Base-by-base conservation (phyloP, 2,329 filamentous ascomycete genomes). In the Mycogone perniciosa region DNA sequence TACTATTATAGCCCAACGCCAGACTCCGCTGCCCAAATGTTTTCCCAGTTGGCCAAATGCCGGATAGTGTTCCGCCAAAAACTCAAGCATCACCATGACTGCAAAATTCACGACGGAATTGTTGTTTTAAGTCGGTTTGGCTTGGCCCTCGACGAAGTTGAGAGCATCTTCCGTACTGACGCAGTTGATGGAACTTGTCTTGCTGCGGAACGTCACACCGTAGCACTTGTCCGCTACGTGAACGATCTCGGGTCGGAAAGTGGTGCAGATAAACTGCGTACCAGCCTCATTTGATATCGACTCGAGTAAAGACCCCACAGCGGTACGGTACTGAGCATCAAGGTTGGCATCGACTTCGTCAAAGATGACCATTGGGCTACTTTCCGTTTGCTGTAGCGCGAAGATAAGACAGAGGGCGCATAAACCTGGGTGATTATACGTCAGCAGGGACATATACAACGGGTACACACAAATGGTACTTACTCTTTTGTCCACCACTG, bases 301-400 rank as follows among this genome's bases (percentile, higher is more conserved):
- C 63, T 92, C 77, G 26, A 99, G 78, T 73, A 97, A 88, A 51
- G 88, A 81, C 3, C 93, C 93, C 8, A 99, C 93, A 1, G 93
- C 92, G 1, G 93, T 96, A 54, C 93, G 87, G 74, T 99, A 99
- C 70, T 99, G 93, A 1, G 93, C 91, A 67, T 99, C 93, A 27
- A 99, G 80, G 66, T 99, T 99, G 68, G 93, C 93, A 65, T 99
- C 93, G 57, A 99, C 96, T 71, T 99, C 93, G 68, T 99, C 93
- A 61, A 99, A 99, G 62, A 99, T 91, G 67, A 99, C 96, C 77
- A 99, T 97, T 1, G 93, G 93, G 41, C 92, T 95, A 7, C 92
- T 93, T 67, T 99, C 93, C 53, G 92, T 96, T 60, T 91, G 89
- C 70, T 99, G 93, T 59, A 99, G 95, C n/a, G 93, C 93, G 66